phyloP scores from a whole-genome alignment of 768 basidiomycete genomes.

The Lactarius vividus region DNA sequence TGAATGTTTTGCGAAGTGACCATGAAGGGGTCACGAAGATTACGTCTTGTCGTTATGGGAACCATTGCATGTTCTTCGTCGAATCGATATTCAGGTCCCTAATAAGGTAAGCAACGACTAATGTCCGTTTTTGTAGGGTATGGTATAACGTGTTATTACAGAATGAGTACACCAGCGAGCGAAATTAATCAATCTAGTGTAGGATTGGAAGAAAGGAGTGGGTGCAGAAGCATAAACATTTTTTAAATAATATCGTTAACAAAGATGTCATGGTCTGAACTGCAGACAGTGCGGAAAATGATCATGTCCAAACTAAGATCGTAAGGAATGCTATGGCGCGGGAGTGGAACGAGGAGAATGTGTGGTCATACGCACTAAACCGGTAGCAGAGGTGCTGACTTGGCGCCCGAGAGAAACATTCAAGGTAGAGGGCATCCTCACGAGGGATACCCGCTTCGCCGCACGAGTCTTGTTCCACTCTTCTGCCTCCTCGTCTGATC shows the following conservation, averaged over 20 bases:
- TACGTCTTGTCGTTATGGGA: conserved; percentile 6
- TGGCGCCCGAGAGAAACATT: conserved; percentile 33
- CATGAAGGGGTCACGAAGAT: background rate
- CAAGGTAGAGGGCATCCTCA: conserved; percentile 62
- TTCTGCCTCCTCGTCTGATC: conserved; percentile 70
- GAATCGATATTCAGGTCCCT: background rate
- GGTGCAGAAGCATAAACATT: conserved; percentile 11
- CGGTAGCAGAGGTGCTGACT: conserved; percentile 7
- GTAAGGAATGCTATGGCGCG: conserved; percentile 2
- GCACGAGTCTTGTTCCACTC: conserved; percentile 85
- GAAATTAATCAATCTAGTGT: background rate
- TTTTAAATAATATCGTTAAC: conserved; percentile 18
- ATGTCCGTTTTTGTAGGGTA: conserved; percentile 15
- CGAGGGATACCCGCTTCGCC: conserved; percentile 81
- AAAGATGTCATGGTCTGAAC: conserved; percentile 7
- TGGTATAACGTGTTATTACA: background rate
- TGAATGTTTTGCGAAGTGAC: background rate
- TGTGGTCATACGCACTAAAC: conserved; percentile 5
- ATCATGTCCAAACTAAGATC: background rate
- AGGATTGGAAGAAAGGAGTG: background rate
- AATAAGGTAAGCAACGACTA: conserved; percentile 8
- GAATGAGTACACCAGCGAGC: conserved; percentile 4
- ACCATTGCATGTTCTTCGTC: background rate
- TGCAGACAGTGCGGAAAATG: background rate
- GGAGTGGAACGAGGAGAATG: conserved; percentile 11